Percentiles rank a stretch among this genome's conserved stretches.
Conservation (phyloP, 495 filamentous ascomycete genomes). For the Recurvomyces mirabilis region DNA sequence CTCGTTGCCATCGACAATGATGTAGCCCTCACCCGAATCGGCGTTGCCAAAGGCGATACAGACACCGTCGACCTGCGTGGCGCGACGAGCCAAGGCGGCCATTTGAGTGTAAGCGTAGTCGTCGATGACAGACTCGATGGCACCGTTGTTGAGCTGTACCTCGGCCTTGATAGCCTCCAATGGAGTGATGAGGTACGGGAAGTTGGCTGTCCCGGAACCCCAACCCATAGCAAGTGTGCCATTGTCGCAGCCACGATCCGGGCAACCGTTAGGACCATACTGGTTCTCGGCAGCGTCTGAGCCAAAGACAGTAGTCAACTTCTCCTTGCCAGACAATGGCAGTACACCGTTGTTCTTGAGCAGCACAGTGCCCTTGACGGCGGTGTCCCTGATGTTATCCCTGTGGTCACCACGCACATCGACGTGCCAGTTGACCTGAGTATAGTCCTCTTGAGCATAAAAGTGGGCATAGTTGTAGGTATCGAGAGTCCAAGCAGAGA, state of each 20-base stretch:
- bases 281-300: conserved; percentile 71
- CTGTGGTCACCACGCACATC: conserved; percentile 72
- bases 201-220: conserved; percentile 78
- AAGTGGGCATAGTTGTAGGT: conserved; percentile 61
- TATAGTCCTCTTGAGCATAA: conserved; percentile 46
- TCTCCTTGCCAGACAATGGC: conserved; percentile 63
- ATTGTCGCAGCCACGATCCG: conserved; percentile 69
- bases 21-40: conserved; percentile 77
- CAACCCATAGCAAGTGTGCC: conserved; percentile 91
- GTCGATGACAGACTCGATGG: conserved; percentile 63
- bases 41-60: conserved; percentile 85
- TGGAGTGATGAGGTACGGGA: conserved; percentile 84
- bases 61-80: conserved; percentile 37
- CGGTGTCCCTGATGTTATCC: conserved; percentile 59
- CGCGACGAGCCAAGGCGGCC: conserved; percentile 50
- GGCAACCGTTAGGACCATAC: conserved; percentile 74
- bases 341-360: conserved; percentile 77
- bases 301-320: conserved; percentile 70
- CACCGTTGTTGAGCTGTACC: conserved; percentile 46
- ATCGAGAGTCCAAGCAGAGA: conserved; percentile 73
- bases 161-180: conserved; percentile 73
- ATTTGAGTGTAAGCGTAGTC: conserved; percentile 58
- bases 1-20: conserved; percentile 69
- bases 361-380: conserved; percentile 67
- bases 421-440: conserved; percentile 71